Base-by-base conservation (phyloP, 805 yeast species). In the Hanseniaspora lachancei region DNA sequence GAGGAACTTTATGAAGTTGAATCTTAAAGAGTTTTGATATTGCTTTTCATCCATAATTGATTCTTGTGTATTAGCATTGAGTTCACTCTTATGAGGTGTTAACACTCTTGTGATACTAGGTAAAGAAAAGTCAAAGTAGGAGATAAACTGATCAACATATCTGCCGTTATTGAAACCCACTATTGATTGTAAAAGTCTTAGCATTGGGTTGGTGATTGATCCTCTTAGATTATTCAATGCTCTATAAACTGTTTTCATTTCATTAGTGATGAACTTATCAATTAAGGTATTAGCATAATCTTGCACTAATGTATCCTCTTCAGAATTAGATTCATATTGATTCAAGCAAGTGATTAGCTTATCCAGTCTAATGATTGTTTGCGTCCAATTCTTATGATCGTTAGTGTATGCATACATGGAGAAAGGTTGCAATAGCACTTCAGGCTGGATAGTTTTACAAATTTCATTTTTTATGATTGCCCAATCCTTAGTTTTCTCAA, bases 121-220 rank as follows among this genome's bases (percentile, higher is more conserved):
- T 34, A 82, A 67, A 3, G 81, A 71, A 54, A 87, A 73, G 68
- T 89, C 96, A 63, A 89, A 85, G 46, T 73, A 66, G 16, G 82
- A 78, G 36, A 81, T 64, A 20, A 89, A 77, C 8, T 78, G 81
- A 53, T 78, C 82, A 2, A 81, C 66, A 49, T 77, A 66, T 2
- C 72, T 67, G 1, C 82, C 80, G 27, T 75, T 69, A 47, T 76
- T 72, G 61, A 74, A 80, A 0, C 66, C 59, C 5, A 80, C 74
- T 29, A 84, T 71, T 48, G 77, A 75, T 20, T 69, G 70, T 60
- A 91, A 66, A 10, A 89, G 62, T 44, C 76, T 67, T n/a, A 88
- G 65, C 3, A 77, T 74, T 1, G 93, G 84, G 54, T 77, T 79
- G 0, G 89, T 79, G 1, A 76, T 64, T 1, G 78, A 72, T 0